A percentile compares a stretch with the other conserved stretches of the same genome.
These are phyloP conservation scores for Camillea tinctor DNA, from an alignment of 2,329 filamentous ascomycete genomes.

Conservation along the genomic window DNA sequence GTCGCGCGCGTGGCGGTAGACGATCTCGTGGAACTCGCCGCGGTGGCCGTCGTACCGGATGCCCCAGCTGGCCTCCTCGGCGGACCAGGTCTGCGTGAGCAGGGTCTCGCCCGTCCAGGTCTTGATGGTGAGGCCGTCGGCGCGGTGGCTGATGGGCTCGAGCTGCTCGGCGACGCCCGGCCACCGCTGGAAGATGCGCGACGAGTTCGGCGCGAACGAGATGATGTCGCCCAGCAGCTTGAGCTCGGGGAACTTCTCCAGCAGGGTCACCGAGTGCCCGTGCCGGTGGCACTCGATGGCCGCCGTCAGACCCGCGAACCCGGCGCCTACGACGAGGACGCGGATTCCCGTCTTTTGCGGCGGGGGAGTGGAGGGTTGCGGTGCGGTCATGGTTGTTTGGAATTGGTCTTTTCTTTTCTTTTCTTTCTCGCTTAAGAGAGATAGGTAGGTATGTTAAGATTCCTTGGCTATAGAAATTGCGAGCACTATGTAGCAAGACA, in stretches of 20 bases:
- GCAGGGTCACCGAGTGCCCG: constrained; percentile 46
- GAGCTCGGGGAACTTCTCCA: constrained; percentile 46
- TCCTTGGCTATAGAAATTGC: background rate
- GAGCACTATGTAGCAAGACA: background rate
- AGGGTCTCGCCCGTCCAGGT: constrained; percentile 51
- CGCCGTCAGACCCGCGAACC: constrained; percentile 59
- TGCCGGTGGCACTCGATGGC: constrained; percentile 59
- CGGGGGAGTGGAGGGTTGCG: constrained; percentile 10
- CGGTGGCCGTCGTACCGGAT: constrained; percentile 53
- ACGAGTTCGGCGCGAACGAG: constrained; percentile 56
- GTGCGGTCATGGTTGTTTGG: constrained; percentile 19
- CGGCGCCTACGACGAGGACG: constrained; percentile 49
- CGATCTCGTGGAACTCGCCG: constrained; percentile 50
- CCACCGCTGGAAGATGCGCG: constrained; percentile 57
- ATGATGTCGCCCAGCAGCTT: constrained; percentile 49
- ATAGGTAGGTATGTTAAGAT: background rate
- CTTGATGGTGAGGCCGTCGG: constrained; percentile 47
- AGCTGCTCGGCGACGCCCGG: constrained; percentile 48
- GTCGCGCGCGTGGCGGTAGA: constrained; percentile 48
- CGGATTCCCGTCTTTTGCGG: constrained; percentile 40
- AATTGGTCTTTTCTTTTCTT: background rate
- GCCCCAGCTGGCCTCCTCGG: constrained; percentile 39
- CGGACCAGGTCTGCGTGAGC: constrained; percentile 44
- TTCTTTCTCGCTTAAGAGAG: background rate
- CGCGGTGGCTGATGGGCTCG: constrained; percentile 45